Conservation (phyloP, 169 alveolate genomes). For the Eimeria sp. region DNA sequence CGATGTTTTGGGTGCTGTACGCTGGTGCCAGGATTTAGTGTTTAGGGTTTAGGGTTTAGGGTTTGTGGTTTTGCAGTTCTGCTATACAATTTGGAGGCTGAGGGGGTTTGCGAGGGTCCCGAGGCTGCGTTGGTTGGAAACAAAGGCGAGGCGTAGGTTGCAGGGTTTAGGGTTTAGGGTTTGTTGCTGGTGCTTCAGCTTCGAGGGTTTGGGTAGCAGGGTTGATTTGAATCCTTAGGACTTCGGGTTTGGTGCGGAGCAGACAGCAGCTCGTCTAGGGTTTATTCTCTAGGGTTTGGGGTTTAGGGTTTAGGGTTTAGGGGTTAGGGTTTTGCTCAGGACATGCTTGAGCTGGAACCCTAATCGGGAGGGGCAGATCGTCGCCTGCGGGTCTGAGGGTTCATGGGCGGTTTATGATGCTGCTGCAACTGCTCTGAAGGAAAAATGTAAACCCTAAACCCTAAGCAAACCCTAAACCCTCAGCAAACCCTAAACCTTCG, state of each 20-base stretch:
- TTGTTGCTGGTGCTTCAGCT: background rate
- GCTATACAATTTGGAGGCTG: background rate
- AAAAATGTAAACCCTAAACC: background rate
- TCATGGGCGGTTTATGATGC: background rate
- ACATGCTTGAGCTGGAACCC: conserved; percentile 54
- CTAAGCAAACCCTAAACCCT: background rate
- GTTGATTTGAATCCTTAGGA: background rate
- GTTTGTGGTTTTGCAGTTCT: background rate
- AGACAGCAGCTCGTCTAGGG: too few relatives aligned
- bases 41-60: background rate
- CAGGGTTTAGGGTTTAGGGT: background rate
- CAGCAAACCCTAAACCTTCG: background rate
- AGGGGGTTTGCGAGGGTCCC: conserved; percentile 34
- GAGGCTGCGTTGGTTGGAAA: background rate
- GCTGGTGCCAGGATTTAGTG: background rate
- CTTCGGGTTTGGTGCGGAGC: background rate
- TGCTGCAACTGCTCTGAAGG: background rate
- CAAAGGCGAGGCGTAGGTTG: background rate
- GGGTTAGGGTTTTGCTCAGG: conserved; percentile 20
- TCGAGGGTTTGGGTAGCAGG: background rate
- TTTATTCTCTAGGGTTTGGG: background rate
- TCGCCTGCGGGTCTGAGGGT: conserved; percentile 22
- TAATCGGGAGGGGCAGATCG: conserved; percentile 10
- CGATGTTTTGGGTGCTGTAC: background rate
- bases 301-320: background rate